Percentiles rank a stretch among this genome's conserved stretches.
Conservation (phyloP, 2,329 filamentous ascomycete species). For the Coniochaeta sp. region DNA sequence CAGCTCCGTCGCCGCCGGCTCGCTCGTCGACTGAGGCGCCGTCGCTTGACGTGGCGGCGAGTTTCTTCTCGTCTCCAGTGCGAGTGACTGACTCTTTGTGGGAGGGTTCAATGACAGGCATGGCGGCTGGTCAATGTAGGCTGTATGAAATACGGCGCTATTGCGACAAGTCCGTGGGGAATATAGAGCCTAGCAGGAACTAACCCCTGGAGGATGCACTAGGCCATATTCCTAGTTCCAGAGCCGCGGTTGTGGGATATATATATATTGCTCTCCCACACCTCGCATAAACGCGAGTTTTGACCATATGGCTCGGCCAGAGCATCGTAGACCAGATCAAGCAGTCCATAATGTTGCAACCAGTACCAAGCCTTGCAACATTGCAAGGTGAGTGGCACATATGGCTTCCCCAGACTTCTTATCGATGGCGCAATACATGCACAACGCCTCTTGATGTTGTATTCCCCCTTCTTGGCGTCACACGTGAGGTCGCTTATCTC, state of each 20-base stretch:
- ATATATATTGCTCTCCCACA: background rate
- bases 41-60: background rate
- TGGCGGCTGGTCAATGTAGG: background rate
- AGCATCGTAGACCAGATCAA: background rate
- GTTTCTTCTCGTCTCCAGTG: background rate
- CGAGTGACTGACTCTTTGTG: background rate
- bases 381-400: background rate
- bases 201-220: background rate
- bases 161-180: background rate
- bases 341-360: constrained; percentile 3
- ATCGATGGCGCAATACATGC: constrained; percentile 3
- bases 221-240: background rate
- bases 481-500: background rate
- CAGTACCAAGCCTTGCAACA: constrained; percentile 6
- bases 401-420: background rate
- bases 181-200: background rate
- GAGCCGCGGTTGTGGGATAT: background rate
- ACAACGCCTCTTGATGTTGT: background rate
- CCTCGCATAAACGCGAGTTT: no score
- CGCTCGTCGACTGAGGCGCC: background rate
- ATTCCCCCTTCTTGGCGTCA: background rate
- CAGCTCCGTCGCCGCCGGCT: constrained; percentile 5
- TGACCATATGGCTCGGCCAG: background rate
- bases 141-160: no score
- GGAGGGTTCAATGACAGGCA: background rate